phyloP scores from a whole-genome alignment of 169 alveolate genomes.

The Cryptosporidium canis region DNA sequence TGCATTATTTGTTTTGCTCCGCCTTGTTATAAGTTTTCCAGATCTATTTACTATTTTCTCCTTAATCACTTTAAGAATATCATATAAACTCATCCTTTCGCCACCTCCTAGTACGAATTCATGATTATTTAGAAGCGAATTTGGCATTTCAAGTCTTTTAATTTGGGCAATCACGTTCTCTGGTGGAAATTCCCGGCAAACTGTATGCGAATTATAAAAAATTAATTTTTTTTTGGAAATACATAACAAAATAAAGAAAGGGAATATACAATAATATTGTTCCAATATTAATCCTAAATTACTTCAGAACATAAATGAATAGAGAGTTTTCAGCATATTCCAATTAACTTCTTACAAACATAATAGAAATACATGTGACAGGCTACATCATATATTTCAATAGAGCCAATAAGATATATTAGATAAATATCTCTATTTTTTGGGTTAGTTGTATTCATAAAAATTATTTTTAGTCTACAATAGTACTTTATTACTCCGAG shows the following conservation, averaged over 20 bases:
- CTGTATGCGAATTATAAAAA: neutral
- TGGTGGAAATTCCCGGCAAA: neutral
- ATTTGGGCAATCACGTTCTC: neutral
- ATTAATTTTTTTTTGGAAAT: neutral
- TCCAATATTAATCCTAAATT: neutral
- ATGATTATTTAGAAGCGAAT: neutral
- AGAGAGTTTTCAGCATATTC: too few species aligned
- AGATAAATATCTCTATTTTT: too few species aligned
- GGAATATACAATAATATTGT: neutral
- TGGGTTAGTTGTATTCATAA: too few species aligned
- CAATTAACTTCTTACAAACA: too few species aligned
- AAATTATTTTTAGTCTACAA: neutral
- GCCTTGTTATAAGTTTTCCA: neutral
- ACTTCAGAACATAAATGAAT: too few species aligned
- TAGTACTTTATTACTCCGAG: neutral
- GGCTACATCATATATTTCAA: too few species aligned
- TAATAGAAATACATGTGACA: too few species aligned
- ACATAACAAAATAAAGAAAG: neutral
- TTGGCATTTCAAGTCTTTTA: slow-evolving; percentile 16
- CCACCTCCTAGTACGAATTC: neutral
- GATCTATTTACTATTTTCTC: neutral
- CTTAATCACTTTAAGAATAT: neutral
- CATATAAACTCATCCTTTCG: neutral
- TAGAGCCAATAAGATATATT: too few species aligned
- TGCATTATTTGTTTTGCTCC: neutral